phyloP scores from a whole-genome alignment of 768 basidiomycete genomes.

The Lyophyllum decastes region DNA sequence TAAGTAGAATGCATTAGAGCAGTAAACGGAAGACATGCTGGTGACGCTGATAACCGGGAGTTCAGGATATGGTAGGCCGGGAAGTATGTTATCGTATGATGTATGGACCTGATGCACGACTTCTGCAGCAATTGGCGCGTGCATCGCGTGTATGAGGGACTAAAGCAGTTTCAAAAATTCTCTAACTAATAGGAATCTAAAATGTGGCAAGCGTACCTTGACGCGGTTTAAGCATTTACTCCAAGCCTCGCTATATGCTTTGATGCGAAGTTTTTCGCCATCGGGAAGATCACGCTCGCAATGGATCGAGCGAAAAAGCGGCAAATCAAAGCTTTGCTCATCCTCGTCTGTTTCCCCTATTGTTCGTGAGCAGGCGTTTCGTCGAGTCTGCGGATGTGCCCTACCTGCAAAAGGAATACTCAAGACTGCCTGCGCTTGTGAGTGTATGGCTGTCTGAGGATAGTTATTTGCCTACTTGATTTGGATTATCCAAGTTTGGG shows the following conservation, averaged over 20 bases:
- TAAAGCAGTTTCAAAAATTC: conserved; percentile 2
- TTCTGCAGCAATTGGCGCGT: conserved; percentile 47
- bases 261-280: conserved; percentile 37
- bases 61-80: conserved; percentile 60
- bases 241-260: conserved; percentile 62
- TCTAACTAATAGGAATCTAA: neutral
- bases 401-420: conserved; percentile 20
- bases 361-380: neutral
- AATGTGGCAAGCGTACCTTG: conserved; percentile 39
- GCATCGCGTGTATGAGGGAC: conserved; percentile 44
- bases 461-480: conserved; percentile 5
- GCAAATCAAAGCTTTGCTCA: neutral
- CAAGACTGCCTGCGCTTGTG: conserved; percentile 12
- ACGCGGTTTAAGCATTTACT: conserved; percentile 55
- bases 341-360: conserved; percentile 4
- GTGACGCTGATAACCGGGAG: conserved; percentile 60
- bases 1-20: neutral
- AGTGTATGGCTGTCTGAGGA: neutral
- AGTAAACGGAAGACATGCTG: conserved; percentile 36
- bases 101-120: conserved; percentile 43
- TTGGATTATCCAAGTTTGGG: conserved; percentile 11
- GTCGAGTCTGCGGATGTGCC: neutral
- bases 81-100: conserved; percentile 47
- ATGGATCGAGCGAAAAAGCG: conserved; percentile 4
- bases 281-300: conserved; percentile 14